phyloP scores from a whole-genome alignment of 768 basidiomycete genomes.

The Lentinula guzmanii region DNA sequence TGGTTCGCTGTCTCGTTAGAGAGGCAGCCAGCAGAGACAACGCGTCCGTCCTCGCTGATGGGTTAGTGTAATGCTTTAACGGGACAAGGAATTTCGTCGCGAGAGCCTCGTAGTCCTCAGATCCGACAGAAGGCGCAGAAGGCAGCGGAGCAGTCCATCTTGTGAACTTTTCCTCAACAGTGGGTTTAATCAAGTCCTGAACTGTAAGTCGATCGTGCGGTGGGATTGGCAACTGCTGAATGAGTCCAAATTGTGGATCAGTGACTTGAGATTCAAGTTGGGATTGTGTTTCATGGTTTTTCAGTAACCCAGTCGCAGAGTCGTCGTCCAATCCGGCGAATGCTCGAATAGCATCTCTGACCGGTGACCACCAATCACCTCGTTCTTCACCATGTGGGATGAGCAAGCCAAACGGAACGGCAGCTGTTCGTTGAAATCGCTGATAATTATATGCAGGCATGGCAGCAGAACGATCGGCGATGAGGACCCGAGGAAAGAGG shows the following conservation, averaged over 20 bases:
- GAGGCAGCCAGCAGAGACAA: not conserved
- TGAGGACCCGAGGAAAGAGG: conserved; percentile 81
- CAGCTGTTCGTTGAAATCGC: conserved; percentile 71
- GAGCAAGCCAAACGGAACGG: conserved; percentile 60
- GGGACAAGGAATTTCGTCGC: not conserved
- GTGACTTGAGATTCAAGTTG: not conserved
- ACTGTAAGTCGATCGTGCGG: not conserved
- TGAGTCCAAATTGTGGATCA: not conserved
- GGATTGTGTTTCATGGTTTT: conserved; percentile 33
- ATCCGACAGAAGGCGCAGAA: not conserved
- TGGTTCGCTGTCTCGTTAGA: not conserved
- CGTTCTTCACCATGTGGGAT: conserved; percentile 42
- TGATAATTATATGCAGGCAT: conserved; percentile 64
- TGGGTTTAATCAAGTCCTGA: conserved; percentile 1
- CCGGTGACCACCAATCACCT: conserved; percentile 78
- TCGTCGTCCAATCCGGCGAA: conserved; percentile 55
- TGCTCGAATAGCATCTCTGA: conserved; percentile 66
- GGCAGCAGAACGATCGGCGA: conserved; percentile 82
- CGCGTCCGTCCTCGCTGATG: not conserved
- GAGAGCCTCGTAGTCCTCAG: not conserved
- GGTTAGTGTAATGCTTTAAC: not conserved
- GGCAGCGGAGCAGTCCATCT: not conserved
- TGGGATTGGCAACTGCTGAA: not conserved
- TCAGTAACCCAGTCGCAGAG: not conserved
- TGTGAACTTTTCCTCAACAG: not conserved